Base-by-base conservation (phyloP, 768 basidiomycete species). In the Auricularia sp. region DNA sequence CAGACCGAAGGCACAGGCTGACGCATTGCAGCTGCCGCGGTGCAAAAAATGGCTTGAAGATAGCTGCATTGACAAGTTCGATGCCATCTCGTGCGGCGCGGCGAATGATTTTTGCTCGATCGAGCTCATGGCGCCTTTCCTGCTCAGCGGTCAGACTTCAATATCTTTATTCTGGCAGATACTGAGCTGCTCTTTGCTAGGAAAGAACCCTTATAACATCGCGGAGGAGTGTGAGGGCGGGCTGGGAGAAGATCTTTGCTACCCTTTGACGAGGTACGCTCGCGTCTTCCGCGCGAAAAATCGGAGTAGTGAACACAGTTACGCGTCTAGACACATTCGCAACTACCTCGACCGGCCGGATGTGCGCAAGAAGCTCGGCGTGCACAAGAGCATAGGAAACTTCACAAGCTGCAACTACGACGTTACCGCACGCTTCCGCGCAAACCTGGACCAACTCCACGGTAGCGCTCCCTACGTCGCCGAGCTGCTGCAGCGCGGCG, bases 31-130 rank as follows among this genome's bases (percentile, higher is more conserved):
- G 86, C 77, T 92, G 24, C 85, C 88, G 29, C 83, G 85, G 59
- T 94, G 91, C 73, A 76, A 85, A 68, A 79, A 78, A 66, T 78
- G 79, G 42, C 78, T 88, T 71, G 74, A 79, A 21, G 73, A 78
- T 45, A 77, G 77, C 54, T 93, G 90, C 67, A 78, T 90, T 35
- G 81, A 90, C 64, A 76, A 76, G 18, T 86, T 86, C 68, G 89
- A 94, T 72, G 73, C 78, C 24, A 83, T 88, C 37, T 78, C 82
- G 65, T 93, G 91, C 69, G 76, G 74, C n/a, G 86, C 85, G 11
- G 87, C 90, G 1, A 78, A 84, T 61, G 73, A 67, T 8, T 91
- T 90, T 72, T 94, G 92, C 73, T 78, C 83, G 62, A 73, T 71
- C 24, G 79, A 85, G 67, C 72, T 92, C 14, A 81, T 78, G 44